Percentiles rank a stretch among this genome's conserved stretches.
Conservation (phyloP, 495 filamentous ascomycete genomes). For the Penicillium waksmanii region DNA sequence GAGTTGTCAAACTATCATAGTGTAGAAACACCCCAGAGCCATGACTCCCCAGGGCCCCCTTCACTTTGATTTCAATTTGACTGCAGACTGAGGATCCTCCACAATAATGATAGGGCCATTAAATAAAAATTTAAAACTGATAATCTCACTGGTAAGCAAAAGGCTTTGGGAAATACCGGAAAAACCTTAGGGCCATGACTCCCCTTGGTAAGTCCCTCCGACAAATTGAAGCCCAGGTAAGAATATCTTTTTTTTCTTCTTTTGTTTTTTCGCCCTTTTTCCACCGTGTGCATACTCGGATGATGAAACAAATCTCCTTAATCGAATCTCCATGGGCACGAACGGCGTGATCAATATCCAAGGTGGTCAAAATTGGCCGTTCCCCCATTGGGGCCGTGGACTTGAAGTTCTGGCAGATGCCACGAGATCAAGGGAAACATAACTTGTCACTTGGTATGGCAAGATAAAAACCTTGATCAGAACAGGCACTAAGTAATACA, state of each 20-base stretch:
- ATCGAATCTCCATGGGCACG: neutral
- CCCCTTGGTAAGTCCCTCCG: neutral
- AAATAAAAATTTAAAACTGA: neutral
- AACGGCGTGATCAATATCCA: neutral
- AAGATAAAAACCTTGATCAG: slow-evolving; percentile 10
- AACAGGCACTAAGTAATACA: neutral
- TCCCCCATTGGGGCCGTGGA: slow-evolving; percentile 8
- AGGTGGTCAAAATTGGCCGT: neutral
- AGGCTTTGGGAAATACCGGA: neutral
- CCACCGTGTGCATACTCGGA: no score
- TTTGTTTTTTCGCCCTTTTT: neutral
- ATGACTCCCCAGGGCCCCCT: neutral
- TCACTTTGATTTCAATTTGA: neutral
- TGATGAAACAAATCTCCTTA: neutral
- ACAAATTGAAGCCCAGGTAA: neutral
- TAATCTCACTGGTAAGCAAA: neutral
- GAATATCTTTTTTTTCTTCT: neutral
- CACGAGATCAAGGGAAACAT: slow-evolving; percentile 5
- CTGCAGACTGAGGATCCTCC: neutral
- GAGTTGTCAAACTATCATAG: neutral
- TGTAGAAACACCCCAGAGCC: neutral
- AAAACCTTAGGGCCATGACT: slow-evolving; percentile 3
- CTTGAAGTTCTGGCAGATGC: neutral
- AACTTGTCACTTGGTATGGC: slow-evolving; percentile 2
- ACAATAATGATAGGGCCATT: no score